A percentile compares a stretch with the other conserved stretches of the same genome.
Evolutionary conservation across 2,329 filamentous ascomycete genomes (phyloP).

Genomic region (Rutstroemia sp.): DNA sequence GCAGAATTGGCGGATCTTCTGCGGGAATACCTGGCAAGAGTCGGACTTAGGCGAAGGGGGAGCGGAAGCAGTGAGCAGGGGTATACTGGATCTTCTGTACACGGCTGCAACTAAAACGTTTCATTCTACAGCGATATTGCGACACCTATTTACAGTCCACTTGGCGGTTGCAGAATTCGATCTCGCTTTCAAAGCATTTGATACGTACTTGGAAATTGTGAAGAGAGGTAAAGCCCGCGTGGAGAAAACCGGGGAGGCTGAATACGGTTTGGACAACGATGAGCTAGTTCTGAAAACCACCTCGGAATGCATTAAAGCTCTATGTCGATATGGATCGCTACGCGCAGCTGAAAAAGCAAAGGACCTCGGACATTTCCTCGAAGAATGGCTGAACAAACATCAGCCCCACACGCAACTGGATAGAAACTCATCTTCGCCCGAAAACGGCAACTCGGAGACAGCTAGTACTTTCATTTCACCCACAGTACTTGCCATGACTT

Average conservation of each 20-base stretch:
- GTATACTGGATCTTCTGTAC: conserved; percentile 82
- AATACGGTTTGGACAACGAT: conserved; percentile 71
- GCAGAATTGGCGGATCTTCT: conserved; percentile 77
- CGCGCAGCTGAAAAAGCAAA: conserved; percentile 73
- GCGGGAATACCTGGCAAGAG: conserved; percentile 73
- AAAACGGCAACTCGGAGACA: conserved; percentile 14
- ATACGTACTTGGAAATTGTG: conserved; percentile 86
- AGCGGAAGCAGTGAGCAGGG: conserved; percentile 64
- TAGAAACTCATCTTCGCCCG: conserved; percentile 9
- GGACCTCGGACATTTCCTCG: conserved; percentile 61
- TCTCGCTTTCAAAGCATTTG: conserved; percentile 80
- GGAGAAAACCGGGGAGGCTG: conserved; percentile 66
- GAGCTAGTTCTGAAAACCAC: conserved; percentile 70
- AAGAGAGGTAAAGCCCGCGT: conserved; percentile 77
- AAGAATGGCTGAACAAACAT: conserved; percentile 65
- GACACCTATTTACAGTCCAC: conserved; percentile 83
- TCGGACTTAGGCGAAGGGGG: conserved; percentile 76
- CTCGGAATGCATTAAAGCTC: conserved; percentile 68
- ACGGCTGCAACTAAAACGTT: conserved; percentile 88
- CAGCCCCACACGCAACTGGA: conserved; percentile 21
- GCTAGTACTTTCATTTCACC: conserved; percentile 42
- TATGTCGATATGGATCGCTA: conserved; percentile 74
- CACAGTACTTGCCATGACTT: conserved; percentile 59
- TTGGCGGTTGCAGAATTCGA: conserved; percentile 85
- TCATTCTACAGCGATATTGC: conserved; percentile 83